These are phyloP conservation scores for Epichloe hybrida DNA, from an alignment of 2,329 filamentous ascomycete species.

Conservation along the genomic window DNA sequence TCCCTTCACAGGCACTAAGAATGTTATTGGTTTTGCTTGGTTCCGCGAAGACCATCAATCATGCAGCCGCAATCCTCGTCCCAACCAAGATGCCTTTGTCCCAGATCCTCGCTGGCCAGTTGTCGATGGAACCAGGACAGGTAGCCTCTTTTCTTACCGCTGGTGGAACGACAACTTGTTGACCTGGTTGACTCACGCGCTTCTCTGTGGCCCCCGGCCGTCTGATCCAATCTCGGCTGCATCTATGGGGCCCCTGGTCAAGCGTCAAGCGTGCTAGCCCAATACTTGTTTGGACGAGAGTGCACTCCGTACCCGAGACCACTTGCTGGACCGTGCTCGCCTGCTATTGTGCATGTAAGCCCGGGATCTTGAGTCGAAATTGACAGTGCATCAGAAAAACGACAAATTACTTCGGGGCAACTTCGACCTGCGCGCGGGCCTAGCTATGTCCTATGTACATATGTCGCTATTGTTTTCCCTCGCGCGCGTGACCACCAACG, in stretches of 20 bases:
- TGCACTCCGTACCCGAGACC: neutral
- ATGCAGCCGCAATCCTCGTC: no score
- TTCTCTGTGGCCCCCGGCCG: neutral
- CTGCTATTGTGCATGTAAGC: neutral
- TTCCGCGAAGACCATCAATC: no score
- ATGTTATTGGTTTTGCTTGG: no score
- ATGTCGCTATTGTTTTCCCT: no score
- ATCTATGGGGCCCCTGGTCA: neutral
- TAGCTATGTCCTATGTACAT: no score
- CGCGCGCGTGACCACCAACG: no score
- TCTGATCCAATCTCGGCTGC: constrained; percentile 5
- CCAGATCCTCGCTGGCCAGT: no score
- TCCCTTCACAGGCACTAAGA: no score
- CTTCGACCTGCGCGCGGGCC: neutral
- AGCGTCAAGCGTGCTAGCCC: neutral
- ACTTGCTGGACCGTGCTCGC: neutral
- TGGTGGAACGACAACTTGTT: neutral
- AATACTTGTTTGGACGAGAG: neutral
- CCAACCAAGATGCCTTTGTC: no score
- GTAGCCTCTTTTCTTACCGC: neutral
- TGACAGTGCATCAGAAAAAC: neutral
- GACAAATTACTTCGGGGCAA: neutral
- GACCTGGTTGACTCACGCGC: neutral
- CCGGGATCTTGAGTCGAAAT: neutral
- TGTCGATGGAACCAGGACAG: neutral